Conservation (phyloP, 768 basidiomycete species). For the Auriscalpium microsporum region DNA sequence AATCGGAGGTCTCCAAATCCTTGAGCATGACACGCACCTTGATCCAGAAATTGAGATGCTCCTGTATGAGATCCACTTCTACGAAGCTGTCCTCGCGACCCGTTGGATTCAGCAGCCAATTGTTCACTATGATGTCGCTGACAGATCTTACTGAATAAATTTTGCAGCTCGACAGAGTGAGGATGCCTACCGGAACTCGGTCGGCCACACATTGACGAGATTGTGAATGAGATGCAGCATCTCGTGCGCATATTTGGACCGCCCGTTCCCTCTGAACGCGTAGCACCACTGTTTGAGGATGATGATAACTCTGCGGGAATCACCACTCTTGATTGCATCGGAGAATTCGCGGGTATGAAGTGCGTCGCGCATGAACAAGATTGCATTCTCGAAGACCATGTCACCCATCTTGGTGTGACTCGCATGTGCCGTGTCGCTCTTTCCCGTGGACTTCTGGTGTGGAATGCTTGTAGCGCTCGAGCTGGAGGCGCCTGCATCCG, state of each 20-base stretch:
- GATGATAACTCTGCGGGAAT: slow-evolving; percentile 21
- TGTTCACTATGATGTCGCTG: slow-evolving; percentile 23
- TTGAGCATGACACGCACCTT: slow-evolving; percentile 18
- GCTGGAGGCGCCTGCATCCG: background rate
- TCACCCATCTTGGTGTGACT: background rate
- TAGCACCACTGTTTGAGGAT: slow-evolving; percentile 18
- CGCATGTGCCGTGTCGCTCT: background rate
- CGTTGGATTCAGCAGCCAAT: slow-evolving; percentile 26
- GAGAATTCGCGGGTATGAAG: slow-evolving; percentile 19
- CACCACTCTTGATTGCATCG: slow-evolving; percentile 23
- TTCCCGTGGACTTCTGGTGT: background rate
- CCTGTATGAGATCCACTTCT: slow-evolving; percentile 26
- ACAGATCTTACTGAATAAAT: background rate
- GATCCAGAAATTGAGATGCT: slow-evolving; percentile 7
- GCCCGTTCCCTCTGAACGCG: slow-evolving; percentile 20
- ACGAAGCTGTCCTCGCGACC: slow-evolving; percentile 18
- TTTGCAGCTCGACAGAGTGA: background rate
- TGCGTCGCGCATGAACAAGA: slow-evolving; percentile 22
- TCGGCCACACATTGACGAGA: slow-evolving; percentile 13
- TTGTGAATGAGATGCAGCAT: slow-evolving; percentile 11
- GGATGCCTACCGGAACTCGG: slow-evolving; percentile 2
- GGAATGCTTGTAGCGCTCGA: background rate
- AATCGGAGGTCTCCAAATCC: background rate
- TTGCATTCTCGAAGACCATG: slow-evolving; percentile 13
- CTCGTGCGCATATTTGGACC: slow-evolving; percentile 22